Conservation (phyloP, 2,329 filamentous ascomycete genomes). For the Exophiala bonariae region DNA sequence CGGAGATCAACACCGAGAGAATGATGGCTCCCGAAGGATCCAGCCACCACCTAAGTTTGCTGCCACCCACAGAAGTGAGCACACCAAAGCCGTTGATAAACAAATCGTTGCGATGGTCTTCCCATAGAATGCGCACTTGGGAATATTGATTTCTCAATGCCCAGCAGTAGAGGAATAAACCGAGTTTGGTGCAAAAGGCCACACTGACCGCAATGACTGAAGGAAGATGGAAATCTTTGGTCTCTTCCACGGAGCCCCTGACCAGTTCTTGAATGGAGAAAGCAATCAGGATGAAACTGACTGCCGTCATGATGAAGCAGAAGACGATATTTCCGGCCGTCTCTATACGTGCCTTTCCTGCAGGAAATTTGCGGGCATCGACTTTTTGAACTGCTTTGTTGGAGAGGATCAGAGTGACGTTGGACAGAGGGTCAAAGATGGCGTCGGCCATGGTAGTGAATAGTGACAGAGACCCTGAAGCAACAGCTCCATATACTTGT, state of each 20-base stretch:
- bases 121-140: constrained; percentile 89
- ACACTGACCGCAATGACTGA: constrained; percentile 81
- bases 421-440: constrained; percentile 88
- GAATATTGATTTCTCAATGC: constrained; percentile 86
- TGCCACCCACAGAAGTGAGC: constrained; percentile 84
- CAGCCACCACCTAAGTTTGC: constrained; percentile 89
- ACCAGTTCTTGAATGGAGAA: constrained; percentile 75
- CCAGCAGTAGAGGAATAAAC: constrained; percentile 89
- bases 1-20: constrained; percentile 74
- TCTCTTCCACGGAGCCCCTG: constrained; percentile 46
- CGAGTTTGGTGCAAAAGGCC: constrained; percentile 82
- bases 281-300: constrained; percentile 89
- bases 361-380: constrained; percentile 82
- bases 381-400: constrained; percentile 86
- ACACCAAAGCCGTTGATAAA: constrained; percentile 94
- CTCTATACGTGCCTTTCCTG: constrained; percentile 90
- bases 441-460: constrained; percentile 98
- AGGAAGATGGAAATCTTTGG: constrained; percentile 72
- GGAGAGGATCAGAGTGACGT: constrained; percentile 81
- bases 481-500: constrained; percentile 84
- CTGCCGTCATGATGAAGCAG: constrained; percentile 91
- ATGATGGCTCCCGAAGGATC: constrained; percentile 89
- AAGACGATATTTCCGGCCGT: constrained; percentile 96
- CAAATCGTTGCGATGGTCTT: constrained; percentile 96
- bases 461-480: constrained; percentile 86